Percentiles rank a stretch among this genome's conserved stretches.
phyloP scores from a whole-genome alignment of 108 stramenopile species.

The Skeletonema marinoi region DNA sequence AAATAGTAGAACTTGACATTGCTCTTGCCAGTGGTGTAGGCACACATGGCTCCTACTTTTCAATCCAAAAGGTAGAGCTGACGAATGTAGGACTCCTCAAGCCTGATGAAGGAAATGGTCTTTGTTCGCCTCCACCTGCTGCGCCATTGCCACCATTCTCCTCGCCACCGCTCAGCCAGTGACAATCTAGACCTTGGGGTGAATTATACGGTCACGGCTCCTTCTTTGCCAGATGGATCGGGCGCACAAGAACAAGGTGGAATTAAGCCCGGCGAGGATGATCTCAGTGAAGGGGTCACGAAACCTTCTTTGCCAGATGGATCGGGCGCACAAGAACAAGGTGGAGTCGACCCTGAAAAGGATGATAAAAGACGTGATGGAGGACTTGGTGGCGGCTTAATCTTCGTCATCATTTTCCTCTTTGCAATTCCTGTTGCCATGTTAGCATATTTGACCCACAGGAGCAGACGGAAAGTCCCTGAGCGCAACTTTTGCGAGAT shows the following conservation, averaged over 20 bases:
- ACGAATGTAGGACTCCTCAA: not conserved
- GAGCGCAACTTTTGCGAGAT: not conserved
- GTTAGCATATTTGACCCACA: not conserved
- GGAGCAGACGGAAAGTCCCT: not conserved
- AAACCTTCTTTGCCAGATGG: not conserved
- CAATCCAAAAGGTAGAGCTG: not conserved
- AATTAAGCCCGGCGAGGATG: not conserved
- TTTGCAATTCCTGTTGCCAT: not conserved
- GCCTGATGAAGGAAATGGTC: not conserved
- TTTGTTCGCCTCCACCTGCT: not conserved
- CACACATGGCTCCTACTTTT: not conserved
- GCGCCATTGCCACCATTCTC: not conserved
- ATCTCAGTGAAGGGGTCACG: not conserved
- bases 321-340: not conserved
- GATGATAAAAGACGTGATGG: not conserved
- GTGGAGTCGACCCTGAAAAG: not conserved
- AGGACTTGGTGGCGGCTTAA: not conserved
- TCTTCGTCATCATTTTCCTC: not conserved
- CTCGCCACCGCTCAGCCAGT: not conserved
- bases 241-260: not conserved
- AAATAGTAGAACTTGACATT: not conserved
- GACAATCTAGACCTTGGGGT: not conserved
- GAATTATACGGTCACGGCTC: not conserved
- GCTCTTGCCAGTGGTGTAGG: not conserved
- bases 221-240: not conserved